These are phyloP conservation scores for Xylariomycetidae sp. DNA, from an alignment of 2,329 filamentous ascomycete genomes.

Conservation along the genomic window DNA sequence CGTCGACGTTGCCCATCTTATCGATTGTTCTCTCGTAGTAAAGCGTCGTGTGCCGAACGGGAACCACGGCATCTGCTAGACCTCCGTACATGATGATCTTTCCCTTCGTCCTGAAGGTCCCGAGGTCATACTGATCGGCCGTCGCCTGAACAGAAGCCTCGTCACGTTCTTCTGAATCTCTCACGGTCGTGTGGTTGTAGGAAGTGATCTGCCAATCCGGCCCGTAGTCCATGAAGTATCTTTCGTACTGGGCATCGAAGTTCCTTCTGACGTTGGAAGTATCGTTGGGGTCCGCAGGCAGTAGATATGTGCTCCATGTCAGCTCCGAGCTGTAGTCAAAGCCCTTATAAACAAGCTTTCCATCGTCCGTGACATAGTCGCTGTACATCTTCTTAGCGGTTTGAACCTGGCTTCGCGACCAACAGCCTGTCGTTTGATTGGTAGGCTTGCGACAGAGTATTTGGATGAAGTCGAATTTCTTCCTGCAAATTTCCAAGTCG, in stretches of 20 bases:
- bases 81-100: conserved; percentile 30
- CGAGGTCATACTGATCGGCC: conserved; percentile 25
- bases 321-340: conserved; percentile 41
- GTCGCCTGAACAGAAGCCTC: conserved; percentile 18
- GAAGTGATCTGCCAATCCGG: conserved; percentile 17
- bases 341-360: conserved; percentile 26
- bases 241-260: conserved; percentile 24
- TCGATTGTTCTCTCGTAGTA: conserved; percentile 23
- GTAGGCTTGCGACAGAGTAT: conserved; percentile 27
- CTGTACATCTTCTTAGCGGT: conserved; percentile 22
- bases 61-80: conserved; percentile 22
- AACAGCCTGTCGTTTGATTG: conserved; percentile 27
- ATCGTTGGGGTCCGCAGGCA: conserved; percentile 15
- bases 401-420: conserved; percentile 33
- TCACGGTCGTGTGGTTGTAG: conserved; percentile 23
- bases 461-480: conserved; percentile 23
- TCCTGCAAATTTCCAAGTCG: conserved; percentile 31
- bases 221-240: conserved; percentile 23
- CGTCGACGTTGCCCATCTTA: conserved; percentile 32
- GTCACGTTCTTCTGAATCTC: conserved; percentile 18
- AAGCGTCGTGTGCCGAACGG: conserved; percentile 20
- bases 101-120: conserved; percentile 18
- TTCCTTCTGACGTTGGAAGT: conserved; percentile 18
- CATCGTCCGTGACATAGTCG: conserved; percentile 19
- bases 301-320: conserved; percentile 20